These are phyloP conservation scores for Amylocystis lapponica DNA, from an alignment of 768 basidiomycete species.

Conservation along the genomic window DNA sequence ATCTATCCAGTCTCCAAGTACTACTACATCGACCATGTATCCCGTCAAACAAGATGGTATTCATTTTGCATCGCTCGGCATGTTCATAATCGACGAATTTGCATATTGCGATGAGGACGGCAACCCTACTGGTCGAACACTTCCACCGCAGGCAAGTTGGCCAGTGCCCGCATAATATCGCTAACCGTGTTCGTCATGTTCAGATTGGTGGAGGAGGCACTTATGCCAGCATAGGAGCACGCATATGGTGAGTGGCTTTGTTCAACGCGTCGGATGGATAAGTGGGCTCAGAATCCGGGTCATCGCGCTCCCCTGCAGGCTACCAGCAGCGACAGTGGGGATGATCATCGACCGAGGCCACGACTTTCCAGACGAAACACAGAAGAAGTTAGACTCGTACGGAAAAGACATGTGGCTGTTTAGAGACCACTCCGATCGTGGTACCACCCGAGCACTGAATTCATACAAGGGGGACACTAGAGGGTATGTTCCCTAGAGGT, in stretches of 20 bases:
- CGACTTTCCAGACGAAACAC: slow-evolving; percentile 64
- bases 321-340: slow-evolving; percentile 56
- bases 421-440: slow-evolving; percentile 45
- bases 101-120: slow-evolving; percentile 55
- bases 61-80: slow-evolving; percentile 68
- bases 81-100: slow-evolving; percentile 90
- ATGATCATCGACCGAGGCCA: slow-evolving; percentile 82
- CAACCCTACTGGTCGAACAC: slow-evolving; percentile 37
- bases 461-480: slow-evolving; percentile 68
- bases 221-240: slow-evolving; percentile 72
- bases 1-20: not conserved
- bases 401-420: slow-evolving; percentile 77
- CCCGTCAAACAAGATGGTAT: not conserved
- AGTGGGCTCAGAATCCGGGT: not conserved
- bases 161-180: not conserved
- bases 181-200: not conserved
- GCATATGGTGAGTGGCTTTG: slow-evolving; percentile 59
- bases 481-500: slow-evolving; percentile 40
- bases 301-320: slow-evolving; percentile 36
- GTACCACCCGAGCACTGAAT: slow-evolving; percentile 73
- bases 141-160: slow-evolving; percentile 44
- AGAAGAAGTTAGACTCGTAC: slow-evolving; percentile 50
- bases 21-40: too few relatives aligned
- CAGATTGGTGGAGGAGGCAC: slow-evolving; percentile 90
- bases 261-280: too few relatives aligned